Conservation (phyloP, 257 asterid genomes). For the Nicotiana undulata region DNA sequence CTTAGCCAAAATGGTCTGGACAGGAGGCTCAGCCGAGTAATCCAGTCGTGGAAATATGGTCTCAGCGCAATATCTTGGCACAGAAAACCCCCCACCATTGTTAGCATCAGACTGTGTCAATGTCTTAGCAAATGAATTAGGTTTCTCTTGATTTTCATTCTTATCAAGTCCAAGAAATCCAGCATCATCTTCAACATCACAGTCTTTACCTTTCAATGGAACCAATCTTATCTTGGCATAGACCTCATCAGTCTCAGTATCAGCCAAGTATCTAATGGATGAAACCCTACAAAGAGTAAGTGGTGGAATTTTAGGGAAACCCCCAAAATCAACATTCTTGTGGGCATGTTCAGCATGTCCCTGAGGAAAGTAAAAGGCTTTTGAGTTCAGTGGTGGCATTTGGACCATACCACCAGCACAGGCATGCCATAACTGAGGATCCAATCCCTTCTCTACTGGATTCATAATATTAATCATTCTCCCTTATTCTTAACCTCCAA, state of each 20-base stretch:
- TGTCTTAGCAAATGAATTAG: conserved; percentile 68
- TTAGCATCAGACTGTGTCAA: conserved; percentile 80
- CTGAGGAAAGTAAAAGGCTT: conserved; percentile 68
- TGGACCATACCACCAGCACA: conserved; percentile 91
- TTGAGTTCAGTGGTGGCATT: conserved; percentile 44
- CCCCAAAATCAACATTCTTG: conserved; percentile 36
- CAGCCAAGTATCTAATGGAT: conserved; percentile 56
- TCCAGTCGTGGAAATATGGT: conserved; percentile 72
- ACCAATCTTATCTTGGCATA: conserved; percentile 46
- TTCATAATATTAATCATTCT: conserved; percentile 61
- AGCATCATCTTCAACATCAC: conserved; percentile 23
- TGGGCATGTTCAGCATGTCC: conserved; percentile 70
- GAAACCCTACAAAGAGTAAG: conserved; percentile 37
- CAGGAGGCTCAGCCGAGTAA: conserved; percentile 77
- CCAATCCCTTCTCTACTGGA: conserved; percentile 46
- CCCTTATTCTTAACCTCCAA: conserved; percentile 11
- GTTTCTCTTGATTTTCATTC: conserved; percentile 42
- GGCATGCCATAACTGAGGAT: conserved; percentile 82
- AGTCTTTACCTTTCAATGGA: conserved; percentile 33
- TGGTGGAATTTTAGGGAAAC: conserved; percentile 44
- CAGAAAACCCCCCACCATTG: conserved; percentile 83
- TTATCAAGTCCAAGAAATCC: conserved; percentile 32
- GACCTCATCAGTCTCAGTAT: conserved; percentile 66
- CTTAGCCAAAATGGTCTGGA: conserved; percentile 61
- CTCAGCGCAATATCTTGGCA: conserved; percentile 79